These are phyloP conservation scores for Cantharellus cinnabarinus DNA, from an alignment of 768 basidiomycete genomes.

Conservation along the genomic window DNA sequence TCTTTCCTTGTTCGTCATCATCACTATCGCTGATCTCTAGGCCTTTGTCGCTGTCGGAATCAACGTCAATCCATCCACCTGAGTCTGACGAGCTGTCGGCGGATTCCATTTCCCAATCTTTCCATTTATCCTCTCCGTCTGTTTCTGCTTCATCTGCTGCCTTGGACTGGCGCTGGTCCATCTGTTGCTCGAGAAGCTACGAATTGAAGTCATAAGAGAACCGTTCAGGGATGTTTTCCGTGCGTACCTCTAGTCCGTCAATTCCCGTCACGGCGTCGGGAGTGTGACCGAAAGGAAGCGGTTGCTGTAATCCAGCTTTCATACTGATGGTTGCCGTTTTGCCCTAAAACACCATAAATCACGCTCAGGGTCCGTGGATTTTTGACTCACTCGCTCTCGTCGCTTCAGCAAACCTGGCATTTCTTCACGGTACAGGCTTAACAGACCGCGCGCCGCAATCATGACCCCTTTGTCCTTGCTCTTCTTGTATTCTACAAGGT, in stretches of 20 bases:
- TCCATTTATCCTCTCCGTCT: constrained; percentile 50
- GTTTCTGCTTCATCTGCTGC: constrained; percentile 26
- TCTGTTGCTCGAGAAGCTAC: constrained; percentile 76
- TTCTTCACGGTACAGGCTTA: constrained; percentile 87
- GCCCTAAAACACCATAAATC: constrained; percentile 29
- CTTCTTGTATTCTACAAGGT: constrained; percentile 87
- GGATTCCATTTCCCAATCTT: constrained; percentile 75
- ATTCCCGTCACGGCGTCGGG: constrained; percentile 62
- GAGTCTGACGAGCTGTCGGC: constrained; percentile 39
- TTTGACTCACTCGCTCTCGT: constrained; percentile 48
- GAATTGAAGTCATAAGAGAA: not conserved
- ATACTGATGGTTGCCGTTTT: constrained; percentile 76
- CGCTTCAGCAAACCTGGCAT: constrained; percentile 84
- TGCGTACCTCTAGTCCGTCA: constrained; percentile 57
- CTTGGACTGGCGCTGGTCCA: constrained; percentile 50
- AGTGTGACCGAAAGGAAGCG: constrained; percentile 66
- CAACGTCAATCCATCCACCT: constrained; percentile 63
- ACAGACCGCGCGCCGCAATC: constrained; percentile 66
- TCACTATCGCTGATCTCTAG: constrained; percentile 77
- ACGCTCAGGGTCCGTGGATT: not conserved
- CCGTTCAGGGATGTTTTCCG: constrained; percentile 13
- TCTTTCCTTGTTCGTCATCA: constrained; percentile 25
- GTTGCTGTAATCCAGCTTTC: constrained; percentile 28
- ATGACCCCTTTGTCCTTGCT: constrained; percentile 86
- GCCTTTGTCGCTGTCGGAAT: constrained; percentile 36